phyloP scores from a whole-genome alignment of 306 rosid genomes.

The Parietaria judaica region DNA sequence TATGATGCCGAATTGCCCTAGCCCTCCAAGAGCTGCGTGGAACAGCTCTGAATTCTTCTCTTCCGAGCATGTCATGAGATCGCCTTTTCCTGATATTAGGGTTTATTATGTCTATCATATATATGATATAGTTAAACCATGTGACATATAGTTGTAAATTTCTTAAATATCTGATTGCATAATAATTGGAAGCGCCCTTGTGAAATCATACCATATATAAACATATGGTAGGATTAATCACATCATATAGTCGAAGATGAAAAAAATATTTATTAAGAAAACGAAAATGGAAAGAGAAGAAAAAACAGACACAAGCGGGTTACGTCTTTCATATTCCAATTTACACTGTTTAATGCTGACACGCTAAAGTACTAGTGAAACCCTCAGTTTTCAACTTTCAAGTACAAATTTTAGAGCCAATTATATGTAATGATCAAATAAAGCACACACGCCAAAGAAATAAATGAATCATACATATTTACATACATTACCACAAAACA shows the following conservation, averaged over 20 bases:
- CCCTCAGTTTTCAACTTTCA: not conserved
- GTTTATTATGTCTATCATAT: too few species aligned
- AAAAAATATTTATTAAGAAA: not conserved
- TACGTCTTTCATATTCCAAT: not conserved
- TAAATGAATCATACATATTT: not conserved
- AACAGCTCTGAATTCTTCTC: slow-evolving; percentile 64
- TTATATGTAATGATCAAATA: not conserved
- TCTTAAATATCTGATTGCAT: not conserved
- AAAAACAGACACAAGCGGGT: not conserved
- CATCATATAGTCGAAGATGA: too few species aligned
- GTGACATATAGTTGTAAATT: not conserved
- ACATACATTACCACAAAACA: too few species aligned
- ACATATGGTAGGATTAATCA: too few species aligned
- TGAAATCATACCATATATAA: not conserved
- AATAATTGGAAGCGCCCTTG: slow-evolving; percentile 5
- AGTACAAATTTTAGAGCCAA: not conserved
- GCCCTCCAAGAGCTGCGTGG: slow-evolving; percentile 90
- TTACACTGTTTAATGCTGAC: not conserved
- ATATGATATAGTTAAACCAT: not conserved
- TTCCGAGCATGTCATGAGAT: slow-evolving; percentile 73
- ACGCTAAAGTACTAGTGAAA: not conserved
- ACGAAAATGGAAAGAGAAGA: too few species aligned
- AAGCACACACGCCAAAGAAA: not conserved
- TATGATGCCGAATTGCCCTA: slow-evolving; percentile 96
- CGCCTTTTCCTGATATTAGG: slow-evolving; percentile 67